phyloP scores from a whole-genome alignment of 495 filamentous ascomycete species.

The Hyaloscypha bicolor region DNA sequence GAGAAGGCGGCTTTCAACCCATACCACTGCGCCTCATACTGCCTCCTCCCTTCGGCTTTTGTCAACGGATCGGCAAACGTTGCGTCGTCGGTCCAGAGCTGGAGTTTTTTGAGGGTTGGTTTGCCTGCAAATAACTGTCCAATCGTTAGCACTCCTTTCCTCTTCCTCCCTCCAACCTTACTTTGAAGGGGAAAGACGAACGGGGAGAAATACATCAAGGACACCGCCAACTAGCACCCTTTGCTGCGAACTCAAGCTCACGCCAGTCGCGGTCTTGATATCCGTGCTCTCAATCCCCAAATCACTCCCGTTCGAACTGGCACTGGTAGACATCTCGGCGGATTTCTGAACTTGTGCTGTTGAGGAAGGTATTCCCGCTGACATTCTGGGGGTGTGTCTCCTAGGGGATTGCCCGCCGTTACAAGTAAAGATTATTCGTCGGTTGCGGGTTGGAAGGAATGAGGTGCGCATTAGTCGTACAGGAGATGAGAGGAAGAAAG shows the following conservation, averaged over 20 bases:
- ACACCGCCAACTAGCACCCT: slow-evolving; percentile 56
- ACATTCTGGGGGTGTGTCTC: not conserved
- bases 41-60: slow-evolving; percentile 25
- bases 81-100: slow-evolving; percentile 47
- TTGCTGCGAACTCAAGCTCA: slow-evolving; percentile 47
- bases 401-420: not conserved
- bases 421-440: not conserved
- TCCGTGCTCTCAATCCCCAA: slow-evolving; percentile 49
- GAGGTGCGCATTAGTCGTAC: not conserved
- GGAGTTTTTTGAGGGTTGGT: slow-evolving; percentile 56
- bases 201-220: slow-evolving; percentile 45
- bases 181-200: not conserved
- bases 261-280: slow-evolving; percentile 49
- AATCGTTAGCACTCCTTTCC: not conserved
- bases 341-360: slow-evolving; percentile 21
- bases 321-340: slow-evolving; percentile 2
- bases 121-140: slow-evolving; percentile 57
- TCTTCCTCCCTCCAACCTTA: too few species aligned
- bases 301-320: not conserved
- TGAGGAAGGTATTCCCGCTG: not conserved
- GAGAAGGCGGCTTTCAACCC: slow-evolving; percentile 28
- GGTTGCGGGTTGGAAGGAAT: not conserved
- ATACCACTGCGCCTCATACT: slow-evolving; percentile 35
- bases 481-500: not conserved
- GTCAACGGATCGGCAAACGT: slow-evolving; percentile 31